Base-by-base conservation (phyloP, 306 rosid genomes). In the Pterocarpus santalinus region DNA sequence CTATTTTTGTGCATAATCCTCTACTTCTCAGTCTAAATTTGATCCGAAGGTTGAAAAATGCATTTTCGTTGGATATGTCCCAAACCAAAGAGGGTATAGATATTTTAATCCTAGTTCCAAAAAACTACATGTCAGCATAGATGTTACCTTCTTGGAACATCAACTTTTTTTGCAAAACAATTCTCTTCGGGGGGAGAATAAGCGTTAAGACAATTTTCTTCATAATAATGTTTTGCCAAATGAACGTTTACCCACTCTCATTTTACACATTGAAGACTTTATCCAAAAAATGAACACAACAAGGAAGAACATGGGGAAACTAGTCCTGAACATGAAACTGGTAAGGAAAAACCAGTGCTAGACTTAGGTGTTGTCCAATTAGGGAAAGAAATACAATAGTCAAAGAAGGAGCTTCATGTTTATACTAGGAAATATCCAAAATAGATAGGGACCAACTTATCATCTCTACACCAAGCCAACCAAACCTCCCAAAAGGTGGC, bases 341-440 rank as follows among this genome's bases (percentile, higher is more conserved):
- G 9, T 67, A 22, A 16, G 17, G 67, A 32, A 57, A 52, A 17
- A 12, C 36, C 16, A 14, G 16, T 60, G 57, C 46, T 46, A 58
- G 2, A 43, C 43, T 44, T 28, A 57, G 16, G n/a, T 32, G 15
- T 58, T 22, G 14, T 14, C 69, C 79, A 74, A 74, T 13, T 28
- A 58, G 44, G 15, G 30, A 58, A 74, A 74, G 13, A 73, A 74
- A 41, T 41, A 28, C 43, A 58, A 58, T n/a, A 74, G 5, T 73
- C 32, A 22, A 4, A 43, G 22, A 11, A 73, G 8, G 79, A 74
- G 77, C 35, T n/a, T 73, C 33, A 3, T 5, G 65, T 17, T 73
- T 56, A 73, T 73, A 4, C 17, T 36, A 3, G 11, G 30, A 52
- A 52, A 52, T 52, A 13, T 15, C 57, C 16, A 5, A 52, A 52